Conservation (phyloP, 495 filamentous ascomycete species). For the Penicillium coffeae region DNA sequence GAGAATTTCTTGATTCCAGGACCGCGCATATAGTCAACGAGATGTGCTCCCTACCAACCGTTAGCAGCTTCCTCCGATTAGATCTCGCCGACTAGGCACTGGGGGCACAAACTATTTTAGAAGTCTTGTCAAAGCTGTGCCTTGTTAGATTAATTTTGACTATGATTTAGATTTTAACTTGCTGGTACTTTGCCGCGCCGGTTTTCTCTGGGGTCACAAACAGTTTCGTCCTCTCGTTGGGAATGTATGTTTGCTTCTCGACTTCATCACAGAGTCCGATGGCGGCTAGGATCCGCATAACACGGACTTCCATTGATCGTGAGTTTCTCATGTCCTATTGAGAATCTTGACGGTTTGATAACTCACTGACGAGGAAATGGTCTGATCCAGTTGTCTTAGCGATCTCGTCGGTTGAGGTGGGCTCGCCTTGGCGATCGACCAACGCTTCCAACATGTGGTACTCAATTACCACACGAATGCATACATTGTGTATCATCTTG, state of each 20-base stretch:
- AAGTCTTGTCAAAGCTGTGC: conserved; percentile 10
- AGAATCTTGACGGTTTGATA: not conserved
- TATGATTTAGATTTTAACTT: no score
- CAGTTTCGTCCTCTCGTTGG: conserved; percentile 19
- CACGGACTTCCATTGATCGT: conserved; percentile 12
- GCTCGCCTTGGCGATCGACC: not conserved
- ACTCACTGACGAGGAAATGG: conserved; percentile 5
- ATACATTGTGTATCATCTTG: conserved; percentile 10
- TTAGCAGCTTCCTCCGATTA: no score
- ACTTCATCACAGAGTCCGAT: conserved; percentile 23
- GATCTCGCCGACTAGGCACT: no score
- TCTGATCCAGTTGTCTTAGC: conserved; percentile 5
- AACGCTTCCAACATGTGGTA: conserved; percentile 9
- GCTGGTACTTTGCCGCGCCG: conserved; percentile 25
- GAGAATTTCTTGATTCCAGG: conserved; percentile 25
- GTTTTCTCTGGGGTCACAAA: conserved; percentile 19
- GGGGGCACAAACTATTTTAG: conserved; percentile 8
- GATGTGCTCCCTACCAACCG: conserved; percentile 9
- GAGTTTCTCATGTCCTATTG: not conserved
- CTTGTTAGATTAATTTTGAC: not conserved
- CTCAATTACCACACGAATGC: conserved; percentile 11
- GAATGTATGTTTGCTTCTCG: conserved; percentile 15
- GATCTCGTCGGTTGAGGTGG: conserved; percentile 6
- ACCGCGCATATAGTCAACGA: conserved; percentile 25
- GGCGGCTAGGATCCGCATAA: conserved; percentile 20